Evolutionary conservation across 139 green algal species (phyloP).

Genomic region (Edaphochlamys debaryana): DNA sequence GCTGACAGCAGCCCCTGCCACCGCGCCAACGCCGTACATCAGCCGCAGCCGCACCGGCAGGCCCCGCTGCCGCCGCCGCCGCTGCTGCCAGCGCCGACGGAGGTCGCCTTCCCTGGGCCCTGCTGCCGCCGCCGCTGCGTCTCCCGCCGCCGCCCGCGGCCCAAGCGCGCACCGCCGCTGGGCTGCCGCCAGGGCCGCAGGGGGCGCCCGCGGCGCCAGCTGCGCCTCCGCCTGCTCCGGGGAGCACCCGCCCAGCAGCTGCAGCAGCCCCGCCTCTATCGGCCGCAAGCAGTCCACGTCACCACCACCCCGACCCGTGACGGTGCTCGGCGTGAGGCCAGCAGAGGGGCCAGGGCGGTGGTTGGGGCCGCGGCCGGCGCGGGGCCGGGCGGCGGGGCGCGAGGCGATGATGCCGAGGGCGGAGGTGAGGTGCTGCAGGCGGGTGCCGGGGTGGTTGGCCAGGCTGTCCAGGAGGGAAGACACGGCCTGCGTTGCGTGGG

Average conservation of each 20-base stretch:
- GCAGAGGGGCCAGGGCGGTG: neutral
- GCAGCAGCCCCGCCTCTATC: slow-evolving; percentile 3
- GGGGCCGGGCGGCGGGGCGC: neutral
- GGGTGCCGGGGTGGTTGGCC: neutral
- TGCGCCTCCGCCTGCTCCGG: neutral
- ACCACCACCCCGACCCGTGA: neutral
- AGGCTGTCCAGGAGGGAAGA: neutral
- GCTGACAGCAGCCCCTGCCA: too few species aligned
- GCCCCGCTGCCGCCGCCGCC: neutral
- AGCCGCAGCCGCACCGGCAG: slow-evolving; percentile 22
- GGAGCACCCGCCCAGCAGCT: neutral
- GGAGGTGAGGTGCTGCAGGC: slow-evolving; percentile 9
- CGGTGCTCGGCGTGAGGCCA: neutral
- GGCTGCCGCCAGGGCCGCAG: neutral
- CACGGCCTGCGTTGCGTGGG: too few species aligned
- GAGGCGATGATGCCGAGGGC: neutral
- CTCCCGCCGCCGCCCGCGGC: neutral
- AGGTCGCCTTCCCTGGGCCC: neutral
- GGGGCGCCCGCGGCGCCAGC: neutral
- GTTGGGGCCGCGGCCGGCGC: neutral
- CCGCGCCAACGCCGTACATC: neutral
- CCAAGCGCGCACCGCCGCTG: neutral
- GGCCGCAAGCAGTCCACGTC: neutral
- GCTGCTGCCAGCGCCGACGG: neutral
- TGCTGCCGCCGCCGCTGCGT: neutral